Base-by-base conservation (phyloP, 768 basidiomycete genomes). In the Trametopsis cervina region DNA sequence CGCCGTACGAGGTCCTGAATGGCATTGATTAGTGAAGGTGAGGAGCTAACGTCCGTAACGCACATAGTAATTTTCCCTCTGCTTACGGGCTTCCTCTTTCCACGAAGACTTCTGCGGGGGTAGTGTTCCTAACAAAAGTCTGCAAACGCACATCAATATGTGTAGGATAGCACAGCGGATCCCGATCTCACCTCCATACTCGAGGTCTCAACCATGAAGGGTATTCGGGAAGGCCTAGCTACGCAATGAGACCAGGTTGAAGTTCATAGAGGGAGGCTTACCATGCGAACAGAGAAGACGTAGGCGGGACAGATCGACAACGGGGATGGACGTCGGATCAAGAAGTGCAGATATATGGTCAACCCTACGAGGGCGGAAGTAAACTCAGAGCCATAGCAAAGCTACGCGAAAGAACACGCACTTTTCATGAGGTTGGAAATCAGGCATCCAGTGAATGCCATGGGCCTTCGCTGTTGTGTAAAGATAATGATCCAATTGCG, bases 201-300 rank as follows among this genome's bases (percentile, higher is more conserved):
- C 83, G 73, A 23, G 86, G 83, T 36, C 87, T 75, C 53, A 89
- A 69, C 84, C 85, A 89, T 4, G 73, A 66, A 37, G 87, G 87
- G 56, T 83, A 73, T 54, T 85, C 78, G 42, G 86, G 83, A 40
- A 89, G 75, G 49, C 86, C 86, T 89, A 51, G 24, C 15, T 10
- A 40, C 17, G 15, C 2, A 41, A 25, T 18, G 15, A 18, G 26
- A 25, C 36, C 12, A 4, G 47, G 36, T 29, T 39, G 43, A 48
- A 26, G 29, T 25, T 23, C 17, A 24, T 10, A 44, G 54, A 24
- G 38, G 38, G n/a, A 33, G n/a, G 58, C 72, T 37, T 67, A 86
- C 87, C 87, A 54, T 72, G 74, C 23, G 71, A 62, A 60, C 84
- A 85, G 25, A 87, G 60, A 49, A 63, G 64, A 17, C 80, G 76